phyloP scores from a whole-genome alignment of 192 early-diverging fungal genomes.

The Chytriomyces hyalinus region DNA sequence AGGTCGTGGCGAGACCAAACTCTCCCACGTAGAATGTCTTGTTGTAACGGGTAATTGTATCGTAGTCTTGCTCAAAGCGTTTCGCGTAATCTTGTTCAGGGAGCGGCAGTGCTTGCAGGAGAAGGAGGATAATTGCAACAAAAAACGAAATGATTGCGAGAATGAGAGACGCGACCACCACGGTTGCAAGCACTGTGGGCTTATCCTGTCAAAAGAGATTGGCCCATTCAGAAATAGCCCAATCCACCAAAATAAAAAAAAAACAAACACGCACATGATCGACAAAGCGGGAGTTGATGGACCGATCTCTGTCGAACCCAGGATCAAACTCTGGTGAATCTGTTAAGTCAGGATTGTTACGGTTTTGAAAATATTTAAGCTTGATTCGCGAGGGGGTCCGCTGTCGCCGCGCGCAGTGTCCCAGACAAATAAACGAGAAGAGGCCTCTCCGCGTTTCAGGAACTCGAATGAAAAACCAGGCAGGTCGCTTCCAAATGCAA shows the following conservation, averaged over 20 bases:
- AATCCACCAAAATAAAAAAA: no score
- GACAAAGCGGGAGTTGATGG: no score
- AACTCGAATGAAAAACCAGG: not conserved
- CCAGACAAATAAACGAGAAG: not conserved
- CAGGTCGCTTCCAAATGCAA: not conserved
- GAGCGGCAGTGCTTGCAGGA: not conserved
- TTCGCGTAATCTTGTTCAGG: not conserved
- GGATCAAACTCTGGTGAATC: not conserved
- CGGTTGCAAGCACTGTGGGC: not conserved
- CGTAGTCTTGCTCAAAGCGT: constrained; percentile 21
- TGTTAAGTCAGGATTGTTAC: not conserved
- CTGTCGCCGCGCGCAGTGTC: no score
- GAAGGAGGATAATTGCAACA: not conserved
- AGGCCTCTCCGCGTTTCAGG: not conserved
- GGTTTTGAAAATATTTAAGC: not conserved
- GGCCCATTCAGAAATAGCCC: no score
- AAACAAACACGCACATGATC: no score
- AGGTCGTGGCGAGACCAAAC: constrained; percentile 41
- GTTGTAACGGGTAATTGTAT: constrained; percentile 8
- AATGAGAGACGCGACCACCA: not conserved
- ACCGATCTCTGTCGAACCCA: no score
- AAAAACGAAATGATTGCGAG: not conserved
- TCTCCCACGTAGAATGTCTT: constrained; percentile 51
- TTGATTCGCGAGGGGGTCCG: no score
- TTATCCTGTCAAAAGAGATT: not conserved